A percentile compares a stretch with the other conserved stretches of the same genome.
phyloP scores from a whole-genome alignment of 768 basidiomycete species.

The Naematelia aurantialba region DNA sequence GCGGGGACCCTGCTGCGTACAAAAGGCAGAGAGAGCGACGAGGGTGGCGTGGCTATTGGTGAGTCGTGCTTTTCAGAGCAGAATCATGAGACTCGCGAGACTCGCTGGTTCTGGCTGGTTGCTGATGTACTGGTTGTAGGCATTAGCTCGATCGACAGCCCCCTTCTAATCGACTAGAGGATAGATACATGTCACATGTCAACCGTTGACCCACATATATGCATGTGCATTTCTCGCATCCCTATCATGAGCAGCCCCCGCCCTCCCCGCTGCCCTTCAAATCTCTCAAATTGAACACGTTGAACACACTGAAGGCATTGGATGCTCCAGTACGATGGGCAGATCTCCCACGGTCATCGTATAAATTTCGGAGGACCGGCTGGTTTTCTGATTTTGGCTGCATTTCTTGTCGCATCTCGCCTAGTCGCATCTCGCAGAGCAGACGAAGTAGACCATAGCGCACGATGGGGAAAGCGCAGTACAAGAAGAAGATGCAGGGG shows the following conservation, averaged over 20 bases:
- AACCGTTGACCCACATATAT: neutral
- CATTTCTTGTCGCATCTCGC: neutral
- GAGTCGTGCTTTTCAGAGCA: conserved; percentile 8
- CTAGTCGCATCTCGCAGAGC: no score
- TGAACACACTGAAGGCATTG: neutral
- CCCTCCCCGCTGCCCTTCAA: no score
- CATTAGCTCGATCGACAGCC: conserved; percentile 45
- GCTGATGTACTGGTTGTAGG: conserved; percentile 21
- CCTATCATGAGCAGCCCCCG: no score
- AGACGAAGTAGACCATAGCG: neutral
- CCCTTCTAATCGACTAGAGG: conserved; percentile 29
- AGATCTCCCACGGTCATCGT: conserved; percentile 2
- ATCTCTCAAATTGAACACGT: no score
- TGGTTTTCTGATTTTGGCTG: neutral
- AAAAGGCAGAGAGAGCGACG: conserved; percentile 84
- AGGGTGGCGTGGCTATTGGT: conserved; percentile 87
- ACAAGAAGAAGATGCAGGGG: conserved; percentile 64
- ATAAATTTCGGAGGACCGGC: conserved; percentile 1
- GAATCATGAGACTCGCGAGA: conserved; percentile 60
- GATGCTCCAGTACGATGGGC: neutral
- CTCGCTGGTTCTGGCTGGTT: conserved; percentile 56
- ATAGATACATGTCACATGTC: neutral
- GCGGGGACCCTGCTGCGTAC: conserved; percentile 83
- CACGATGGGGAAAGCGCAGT: conserved; percentile 86
- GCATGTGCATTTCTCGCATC: neutral